Base-by-base conservation (phyloP, 768 basidiomycete species). In the Flagelloscypha sp. region DNA sequence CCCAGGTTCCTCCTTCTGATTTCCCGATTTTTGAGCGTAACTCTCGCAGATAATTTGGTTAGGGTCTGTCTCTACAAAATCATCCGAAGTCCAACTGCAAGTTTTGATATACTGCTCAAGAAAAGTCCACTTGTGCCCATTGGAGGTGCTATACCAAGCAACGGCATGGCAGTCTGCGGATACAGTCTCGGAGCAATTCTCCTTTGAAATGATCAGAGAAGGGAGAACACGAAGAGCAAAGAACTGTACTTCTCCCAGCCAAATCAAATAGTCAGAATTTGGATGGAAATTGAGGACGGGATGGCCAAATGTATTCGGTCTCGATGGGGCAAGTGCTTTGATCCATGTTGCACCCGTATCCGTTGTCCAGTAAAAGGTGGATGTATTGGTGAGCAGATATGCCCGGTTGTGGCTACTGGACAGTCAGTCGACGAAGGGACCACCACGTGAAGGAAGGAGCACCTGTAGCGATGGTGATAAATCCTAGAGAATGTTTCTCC, bases 41-140 rank as follows among this genome's bases (percentile, higher is more conserved):
- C 75, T 79, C 65, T 98, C 94, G 67, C 95, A 99, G 13, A 98
- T 53, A 44, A 99, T 95, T 63, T 90, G 83, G 41, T 72, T 74
- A 36, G 79, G 76, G 53, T 98, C 94, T 35, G 92, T 71, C 41
- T 74, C 68, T 31, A 98, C 66, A 38, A 79, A 67, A 28, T 63
- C 62, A 50, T 97, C 95, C 43, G 76, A 70, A 8, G 87, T 89
- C 85, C 94, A 99, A 8, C 83, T 81, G 50, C 95, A 99, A 41
- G 85, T 85, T 34, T 76, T 68, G 27, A 97, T 88, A 48, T 98
- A 98, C 25, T 70, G 69, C 41, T 95, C 95, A 23, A 98, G 65
- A 27, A 68, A 48, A 4, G 55, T 40, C 95, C 95, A 98, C 0
- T 50, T 55, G 13, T 80, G 66, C 0, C 94, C 94, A 49, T 97